These are phyloP conservation scores for Pseudozyma tsukubaensis DNA, from an alignment of 1,284 basidiomycete genomes.

Conservation along the genomic window DNA sequence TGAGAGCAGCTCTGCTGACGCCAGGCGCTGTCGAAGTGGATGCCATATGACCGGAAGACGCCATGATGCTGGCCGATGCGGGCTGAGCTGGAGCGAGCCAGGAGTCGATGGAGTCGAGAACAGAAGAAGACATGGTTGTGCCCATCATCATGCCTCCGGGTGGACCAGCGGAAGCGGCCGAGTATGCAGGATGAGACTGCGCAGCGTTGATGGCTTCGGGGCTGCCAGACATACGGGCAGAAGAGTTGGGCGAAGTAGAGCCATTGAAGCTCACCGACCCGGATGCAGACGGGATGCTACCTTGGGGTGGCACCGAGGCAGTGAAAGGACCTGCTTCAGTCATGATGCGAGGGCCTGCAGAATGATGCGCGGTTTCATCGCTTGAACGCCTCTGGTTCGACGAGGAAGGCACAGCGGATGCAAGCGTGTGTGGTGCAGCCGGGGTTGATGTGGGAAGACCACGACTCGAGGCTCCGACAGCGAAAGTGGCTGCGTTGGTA, in stretches of 20 bases:
- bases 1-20: conserved; percentile 1
- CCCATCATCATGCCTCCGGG: conserved; percentile 29
- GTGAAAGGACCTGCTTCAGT: conserved; percentile 11
- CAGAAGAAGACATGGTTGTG: conserved; percentile 16
- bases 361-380: conserved; percentile 15
- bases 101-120: conserved; percentile 35
- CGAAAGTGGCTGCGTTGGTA: conserved; percentile 16
- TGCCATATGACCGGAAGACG: background rate
- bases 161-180: conserved; percentile 11
- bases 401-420: conserved; percentile 10
- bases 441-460: background rate
- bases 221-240: conserved; percentile 27
- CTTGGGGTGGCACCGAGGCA: conserved; percentile 6
- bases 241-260: conserved; percentile 33
- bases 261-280: conserved; percentile 25
- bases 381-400: conserved; percentile 16
- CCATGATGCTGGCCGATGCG: conserved; percentile 3
- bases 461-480: conserved; percentile 6
- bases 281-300: conserved; percentile 11
- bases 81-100: conserved; percentile 33
- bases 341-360: conserved; percentile 4
- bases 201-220: conserved; percentile 11
- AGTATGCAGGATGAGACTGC: conserved; percentile 4
- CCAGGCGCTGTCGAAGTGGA: background rate
- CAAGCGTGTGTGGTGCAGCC: background rate